A percentile compares a stretch with the other conserved stretches of the same genome.
phyloP scores from a whole-genome alignment of 169 alveolate species.

The Cryptosporidium baileyi region DNA sequence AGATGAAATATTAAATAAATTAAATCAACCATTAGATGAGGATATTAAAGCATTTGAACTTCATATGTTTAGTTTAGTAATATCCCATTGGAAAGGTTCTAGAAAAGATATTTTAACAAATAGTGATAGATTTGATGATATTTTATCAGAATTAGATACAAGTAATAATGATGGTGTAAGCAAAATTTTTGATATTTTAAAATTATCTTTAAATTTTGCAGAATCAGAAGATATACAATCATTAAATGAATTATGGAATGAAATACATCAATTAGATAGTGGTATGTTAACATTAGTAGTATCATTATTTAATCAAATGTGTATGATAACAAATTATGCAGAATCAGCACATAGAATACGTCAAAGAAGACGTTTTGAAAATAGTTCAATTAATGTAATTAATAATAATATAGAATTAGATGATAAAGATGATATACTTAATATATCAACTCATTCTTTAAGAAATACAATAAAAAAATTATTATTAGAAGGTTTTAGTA shows the following conservation, averaged over 20 bases:
- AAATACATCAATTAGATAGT: slow-evolving; percentile 24
- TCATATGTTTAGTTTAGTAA: slow-evolving; percentile 62
- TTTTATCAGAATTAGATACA: background rate
- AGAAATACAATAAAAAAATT: slow-evolving; percentile 9
- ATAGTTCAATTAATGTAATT: no score
- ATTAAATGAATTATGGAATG: slow-evolving; percentile 7
- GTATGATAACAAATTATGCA: slow-evolving; percentile 75
- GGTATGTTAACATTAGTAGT: slow-evolving; percentile 72
- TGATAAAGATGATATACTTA: background rate
- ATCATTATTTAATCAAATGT: slow-evolving; percentile 76
- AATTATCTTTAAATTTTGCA: slow-evolving; percentile 29
- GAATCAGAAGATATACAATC: slow-evolving; percentile 18
- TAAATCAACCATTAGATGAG: slow-evolving; percentile 59
- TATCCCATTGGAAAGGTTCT: slow-evolving; percentile 61
- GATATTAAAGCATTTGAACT: slow-evolving; percentile 54
- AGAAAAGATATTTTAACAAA: background rate
- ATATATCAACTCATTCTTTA: slow-evolving; percentile 11
- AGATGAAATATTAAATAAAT: background rate
- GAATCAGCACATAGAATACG: slow-evolving; percentile 80
- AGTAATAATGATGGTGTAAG: background rate
- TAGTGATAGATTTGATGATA: background rate
- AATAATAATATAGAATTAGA: slow-evolving; percentile 67
- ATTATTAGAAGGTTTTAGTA: slow-evolving; percentile 70
- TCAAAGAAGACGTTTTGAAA: slow-evolving; percentile 74
- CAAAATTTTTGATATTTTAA: slow-evolving; percentile 47